Evolutionary conservation across 768 basidiomycete genomes (phyloP).

Genomic region (Mycena galericulata): DNA sequence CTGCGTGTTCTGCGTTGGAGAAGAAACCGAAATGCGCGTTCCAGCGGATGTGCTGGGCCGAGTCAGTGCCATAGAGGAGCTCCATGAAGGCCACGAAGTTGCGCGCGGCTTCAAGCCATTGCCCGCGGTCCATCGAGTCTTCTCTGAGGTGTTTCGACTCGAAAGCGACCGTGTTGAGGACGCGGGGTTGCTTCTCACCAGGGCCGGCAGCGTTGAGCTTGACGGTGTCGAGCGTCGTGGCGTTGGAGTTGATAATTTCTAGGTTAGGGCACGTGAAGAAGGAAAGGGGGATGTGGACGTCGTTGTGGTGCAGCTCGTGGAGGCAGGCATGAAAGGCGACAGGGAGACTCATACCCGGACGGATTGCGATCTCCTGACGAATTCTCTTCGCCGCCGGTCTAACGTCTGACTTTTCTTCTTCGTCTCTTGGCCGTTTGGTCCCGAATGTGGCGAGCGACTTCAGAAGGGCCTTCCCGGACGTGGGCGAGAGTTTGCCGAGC

Average conservation of each 20-base stretch:
- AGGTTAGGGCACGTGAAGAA: not conserved
- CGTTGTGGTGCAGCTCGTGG: not conserved
- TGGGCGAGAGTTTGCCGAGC: not conserved
- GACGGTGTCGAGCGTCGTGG: not conserved
- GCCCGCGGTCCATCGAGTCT: not conserved
- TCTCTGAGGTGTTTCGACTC: not conserved
- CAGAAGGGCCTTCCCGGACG: not conserved
- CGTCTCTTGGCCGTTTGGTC: not conserved
- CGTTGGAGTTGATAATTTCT: not conserved
- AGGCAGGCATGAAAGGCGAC: not conserved
- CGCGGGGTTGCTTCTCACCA: not conserved
- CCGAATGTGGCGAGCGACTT: not conserved
- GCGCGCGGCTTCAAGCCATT: not conserved
- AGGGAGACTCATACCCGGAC: not conserved
- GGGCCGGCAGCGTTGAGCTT: not conserved
- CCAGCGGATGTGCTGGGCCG: not conserved
- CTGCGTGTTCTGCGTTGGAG: too few species aligned
- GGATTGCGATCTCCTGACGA: not conserved
- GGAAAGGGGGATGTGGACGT: not conserved
- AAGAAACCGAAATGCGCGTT: conserved; percentile 9
- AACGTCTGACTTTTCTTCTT: not conserved
- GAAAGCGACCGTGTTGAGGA: not conserved
- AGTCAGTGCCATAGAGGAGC: not conserved
- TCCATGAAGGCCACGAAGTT: not conserved
- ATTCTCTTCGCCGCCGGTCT: not conserved